Conservation (phyloP, 164 flowering plant genomes). For the Amborella trichopoda region DNA sequence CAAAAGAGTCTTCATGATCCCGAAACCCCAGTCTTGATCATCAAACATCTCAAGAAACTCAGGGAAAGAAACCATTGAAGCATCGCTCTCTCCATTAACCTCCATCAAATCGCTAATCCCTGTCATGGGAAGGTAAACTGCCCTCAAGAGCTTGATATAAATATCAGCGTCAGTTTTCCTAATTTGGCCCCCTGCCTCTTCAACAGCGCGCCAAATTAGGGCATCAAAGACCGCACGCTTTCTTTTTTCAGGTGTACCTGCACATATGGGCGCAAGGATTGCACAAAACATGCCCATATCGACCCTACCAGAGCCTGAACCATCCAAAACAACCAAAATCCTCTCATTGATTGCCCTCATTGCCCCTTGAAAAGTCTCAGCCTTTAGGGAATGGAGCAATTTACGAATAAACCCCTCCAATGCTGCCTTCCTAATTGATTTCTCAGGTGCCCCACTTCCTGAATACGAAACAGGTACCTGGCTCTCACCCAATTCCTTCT, state of each 20-base stretch:
- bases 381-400: slow-evolving; percentile 61
- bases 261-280: slow-evolving; percentile 72
- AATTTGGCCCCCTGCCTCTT: slow-evolving; percentile 52
- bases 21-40: slow-evolving; percentile 93
- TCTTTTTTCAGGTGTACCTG: slow-evolving; percentile 60
- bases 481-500: slow-evolving; percentile 66
- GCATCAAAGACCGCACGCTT: slow-evolving; percentile 83
- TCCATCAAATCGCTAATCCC: slow-evolving; percentile 76
- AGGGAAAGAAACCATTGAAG: slow-evolving; percentile 42
- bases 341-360: slow-evolving; percentile 91
- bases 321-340: slow-evolving; percentile 62
- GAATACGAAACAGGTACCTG: slow-evolving; percentile 87
- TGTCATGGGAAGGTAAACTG: slow-evolving; percentile 64
- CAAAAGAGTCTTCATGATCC: slow-evolving; percentile 62
- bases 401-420: slow-evolving; percentile 65
- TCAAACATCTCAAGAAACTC: slow-evolving; percentile 82
- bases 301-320: slow-evolving; percentile 63
- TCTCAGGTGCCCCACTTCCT: slow-evolving; percentile 72
- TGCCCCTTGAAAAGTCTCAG: slow-evolving; percentile 90
- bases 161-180: slow-evolving; percentile 49
- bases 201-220: slow-evolving; percentile 79
- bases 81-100: slow-evolving; percentile 59
- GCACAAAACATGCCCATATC: slow-evolving; percentile 94
- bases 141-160: slow-evolving; percentile 70
- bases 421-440: slow-evolving; percentile 75